phyloP scores from a whole-genome alignment of 345 rosid species.

The Citrus trifoliata region DNA sequence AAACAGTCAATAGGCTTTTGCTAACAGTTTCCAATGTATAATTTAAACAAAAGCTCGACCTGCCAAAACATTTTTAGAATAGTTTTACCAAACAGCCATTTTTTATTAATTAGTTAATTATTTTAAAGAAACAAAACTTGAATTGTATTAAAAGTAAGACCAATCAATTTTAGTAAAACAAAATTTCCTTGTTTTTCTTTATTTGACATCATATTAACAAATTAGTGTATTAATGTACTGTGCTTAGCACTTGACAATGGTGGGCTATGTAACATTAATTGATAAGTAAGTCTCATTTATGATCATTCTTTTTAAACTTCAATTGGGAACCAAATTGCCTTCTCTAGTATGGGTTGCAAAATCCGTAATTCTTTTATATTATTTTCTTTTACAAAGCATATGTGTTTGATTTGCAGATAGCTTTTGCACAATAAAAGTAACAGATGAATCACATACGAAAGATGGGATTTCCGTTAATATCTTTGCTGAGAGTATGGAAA shows the following conservation, averaged over 20 bases:
- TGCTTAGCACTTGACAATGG: neutral
- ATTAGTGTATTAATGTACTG: neutral
- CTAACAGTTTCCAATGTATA: neutral
- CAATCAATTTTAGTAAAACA: too few relatives aligned
- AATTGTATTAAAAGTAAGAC: too few relatives aligned
- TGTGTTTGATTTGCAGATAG: constrained; percentile 42
- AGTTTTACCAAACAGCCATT: neutral
- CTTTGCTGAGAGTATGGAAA: constrained; percentile 34
- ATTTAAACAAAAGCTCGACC: neutral
- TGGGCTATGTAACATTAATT: neutral
- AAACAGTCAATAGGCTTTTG: neutral
- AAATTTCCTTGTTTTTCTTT: too few relatives aligned
- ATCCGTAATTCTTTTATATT: neutral
- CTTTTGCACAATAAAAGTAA: constrained; percentile 42
- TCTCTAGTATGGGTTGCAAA: neutral
- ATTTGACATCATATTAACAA: neutral
- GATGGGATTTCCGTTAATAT: constrained; percentile 48
- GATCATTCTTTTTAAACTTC: neutral
- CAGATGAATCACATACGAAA: constrained; percentile 47
- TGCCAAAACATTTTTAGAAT: neutral
- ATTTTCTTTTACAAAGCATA: neutral
- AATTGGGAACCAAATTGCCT: neutral
- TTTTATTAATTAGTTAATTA: too few relatives aligned
- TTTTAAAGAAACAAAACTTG: too few relatives aligned
- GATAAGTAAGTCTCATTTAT: neutral